Evolutionary conservation across 2,329 filamentous ascomycete genomes (phyloP), one percentile per base, ranked within the genome.

Genomic region (Westerdykella aurantiaca): DNA sequence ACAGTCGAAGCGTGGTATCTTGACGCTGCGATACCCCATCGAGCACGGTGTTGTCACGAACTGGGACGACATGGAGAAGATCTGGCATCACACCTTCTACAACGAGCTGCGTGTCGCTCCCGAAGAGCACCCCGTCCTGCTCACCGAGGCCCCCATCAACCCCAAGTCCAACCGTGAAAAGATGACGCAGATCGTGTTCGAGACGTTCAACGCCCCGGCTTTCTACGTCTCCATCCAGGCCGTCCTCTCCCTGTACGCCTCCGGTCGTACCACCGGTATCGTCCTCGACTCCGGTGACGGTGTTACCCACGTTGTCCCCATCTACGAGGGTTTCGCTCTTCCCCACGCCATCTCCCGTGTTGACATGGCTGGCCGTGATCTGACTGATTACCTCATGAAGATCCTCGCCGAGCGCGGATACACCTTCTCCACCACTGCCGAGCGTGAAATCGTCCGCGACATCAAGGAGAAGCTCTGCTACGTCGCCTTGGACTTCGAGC

Each of bases 401-500:
- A 97, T 98, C 69, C 79, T 98, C 68, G 93, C 93, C 67, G 93
- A 98, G 86, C 90, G 93, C 71, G 93, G 93, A 68, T 97, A 98
- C 82, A 88, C 88, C 67, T 98, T 98, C 87, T 96, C 91, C 71
- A 98, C 93, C 79, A 97, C 93, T 52, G 93, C 93, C 75, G 93
- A 98, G 82, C 93, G 93, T 76, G 93, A 97, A 94, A 98, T 97
- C 72, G 93, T 97, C 69, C 91, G 93, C 81, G 93, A 98, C 75
- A 97, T 98, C 82, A 98, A 98, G 86, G 93, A 98, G 86, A 98
- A 97, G 85, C 90, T 98, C 68, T 98, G 93, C 85, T 98, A 98
- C 79, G 93, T 97, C 70, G 93, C 93, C 60, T 87, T 98, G 62
- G 93, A 98, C 82, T 97, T 98, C 68, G 93, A 98, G 83, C 93